A percentile compares a stretch with the other conserved stretches of the same genome.
Conservation (phyloP, 192 early-diverging fungal species). For the Phlyctochytrium bullatum region DNA sequence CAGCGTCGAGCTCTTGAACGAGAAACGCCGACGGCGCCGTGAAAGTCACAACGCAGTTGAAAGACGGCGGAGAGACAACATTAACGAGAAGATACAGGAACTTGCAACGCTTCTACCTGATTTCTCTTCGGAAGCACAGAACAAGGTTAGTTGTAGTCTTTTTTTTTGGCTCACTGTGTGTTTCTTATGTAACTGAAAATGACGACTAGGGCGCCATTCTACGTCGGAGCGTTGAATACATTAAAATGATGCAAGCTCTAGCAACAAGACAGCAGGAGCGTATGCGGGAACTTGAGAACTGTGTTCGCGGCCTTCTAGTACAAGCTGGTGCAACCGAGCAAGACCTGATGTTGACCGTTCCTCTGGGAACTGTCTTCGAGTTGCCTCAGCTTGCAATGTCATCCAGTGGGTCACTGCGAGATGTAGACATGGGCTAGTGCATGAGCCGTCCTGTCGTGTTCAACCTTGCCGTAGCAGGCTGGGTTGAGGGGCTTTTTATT, state of each 20-base stretch:
- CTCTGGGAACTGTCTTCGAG: constrained; percentile 47
- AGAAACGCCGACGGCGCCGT: constrained; percentile 88
- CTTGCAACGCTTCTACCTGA: constrained; percentile 83
- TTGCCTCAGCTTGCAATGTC: constrained; percentile 27
- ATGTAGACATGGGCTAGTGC: neutral
- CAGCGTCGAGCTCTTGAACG: constrained; percentile 26
- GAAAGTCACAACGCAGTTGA: constrained; percentile 99
- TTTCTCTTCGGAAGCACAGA: constrained; percentile 55
- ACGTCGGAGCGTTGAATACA: constrained; percentile 90
- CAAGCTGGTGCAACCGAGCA: constrained; percentile 42
- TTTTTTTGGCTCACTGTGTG: neutral
- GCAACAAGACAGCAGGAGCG: constrained; percentile 63
- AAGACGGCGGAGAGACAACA: constrained; percentile 91
- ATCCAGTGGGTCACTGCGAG: neutral
- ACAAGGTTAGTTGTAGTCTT: constrained; percentile 52
- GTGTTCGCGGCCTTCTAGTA: constrained; percentile 37
- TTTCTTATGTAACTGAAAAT: neutral
- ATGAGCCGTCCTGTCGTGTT: too few species aligned
- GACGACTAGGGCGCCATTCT: constrained; percentile 70
- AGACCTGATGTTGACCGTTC: constrained; percentile 44
- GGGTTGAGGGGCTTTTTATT: too few species aligned
- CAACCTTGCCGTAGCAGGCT: too few species aligned
- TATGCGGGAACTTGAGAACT: constrained; percentile 71
- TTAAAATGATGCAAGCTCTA: constrained; percentile 72
- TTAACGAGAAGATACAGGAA: constrained; percentile 97